A percentile compares a stretch with the other conserved stretches of the same genome.
Evolutionary conservation across 2,329 filamentous ascomycete species (phyloP).

Genomic region (Sporothrix inflata): DNA sequence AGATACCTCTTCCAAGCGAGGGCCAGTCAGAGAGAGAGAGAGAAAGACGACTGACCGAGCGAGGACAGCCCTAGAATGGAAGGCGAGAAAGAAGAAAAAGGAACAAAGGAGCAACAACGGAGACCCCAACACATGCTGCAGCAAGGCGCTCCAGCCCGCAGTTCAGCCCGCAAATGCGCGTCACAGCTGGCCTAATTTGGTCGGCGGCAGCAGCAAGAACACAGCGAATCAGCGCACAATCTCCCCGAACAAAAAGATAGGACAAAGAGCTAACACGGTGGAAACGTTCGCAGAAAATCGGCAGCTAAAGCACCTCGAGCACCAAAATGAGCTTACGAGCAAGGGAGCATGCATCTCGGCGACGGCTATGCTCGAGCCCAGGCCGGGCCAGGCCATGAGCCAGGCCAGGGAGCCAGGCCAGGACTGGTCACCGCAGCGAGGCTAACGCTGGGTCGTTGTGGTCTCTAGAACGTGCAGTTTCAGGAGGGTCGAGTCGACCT

Average conservation of each 20-base stretch:
- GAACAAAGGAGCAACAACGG: background rate
- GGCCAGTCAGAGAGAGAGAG: background rate
- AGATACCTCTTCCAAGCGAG: background rate
- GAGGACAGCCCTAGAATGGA: background rate
- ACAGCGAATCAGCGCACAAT: constrained; percentile 6
- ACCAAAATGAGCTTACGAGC: background rate
- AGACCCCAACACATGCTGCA: background rate
- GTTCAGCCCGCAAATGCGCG: constrained; percentile 1
- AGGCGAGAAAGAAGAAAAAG: background rate
- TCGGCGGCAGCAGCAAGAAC: background rate
- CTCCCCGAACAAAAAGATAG: background rate
- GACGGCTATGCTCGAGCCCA: background rate
- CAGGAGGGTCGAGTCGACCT: background rate
- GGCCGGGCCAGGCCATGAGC: background rate
- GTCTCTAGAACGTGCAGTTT: background rate
- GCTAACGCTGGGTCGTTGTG: background rate
- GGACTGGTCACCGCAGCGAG: background rate
- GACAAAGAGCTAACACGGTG: background rate
- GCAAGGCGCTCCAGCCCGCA: background rate
- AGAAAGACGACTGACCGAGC: background rate
- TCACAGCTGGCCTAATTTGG: background rate
- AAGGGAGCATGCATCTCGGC: background rate
- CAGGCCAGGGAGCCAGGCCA: too few species aligned
- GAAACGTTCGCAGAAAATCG: constrained; percentile 13
- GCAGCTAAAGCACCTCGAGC: background rate